Evolutionary conservation across 805 yeast genomes (phyloP).

Genomic region (Middelhovenomyces tepae): DNA sequence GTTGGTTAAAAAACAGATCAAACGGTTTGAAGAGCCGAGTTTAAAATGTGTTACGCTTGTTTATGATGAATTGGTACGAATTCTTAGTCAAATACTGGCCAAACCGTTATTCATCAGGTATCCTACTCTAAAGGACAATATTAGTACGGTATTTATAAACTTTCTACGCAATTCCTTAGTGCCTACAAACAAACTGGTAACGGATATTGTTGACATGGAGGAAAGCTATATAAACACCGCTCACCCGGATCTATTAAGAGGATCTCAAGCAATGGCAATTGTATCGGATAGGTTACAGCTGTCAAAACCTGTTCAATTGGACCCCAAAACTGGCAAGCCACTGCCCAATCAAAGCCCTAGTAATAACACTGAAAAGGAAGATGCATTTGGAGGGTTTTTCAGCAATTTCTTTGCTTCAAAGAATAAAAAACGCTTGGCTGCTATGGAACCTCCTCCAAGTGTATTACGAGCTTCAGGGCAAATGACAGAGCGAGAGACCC

Average conservation of each 20-base stretch:
- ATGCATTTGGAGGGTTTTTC: slow-evolving; percentile 70
- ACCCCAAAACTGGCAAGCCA: slow-evolving; percentile 90
- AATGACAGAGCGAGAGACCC: slow-evolving; percentile 88
- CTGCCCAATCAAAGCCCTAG: slow-evolving; percentile 31
- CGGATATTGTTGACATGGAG: slow-evolving; percentile 76
- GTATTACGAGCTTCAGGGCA: slow-evolving; percentile 84
- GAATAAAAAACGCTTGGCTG: slow-evolving; percentile 84
- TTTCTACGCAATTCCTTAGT: slow-evolving; percentile 69
- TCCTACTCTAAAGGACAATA: slow-evolving; percentile 85
- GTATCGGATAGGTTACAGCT: slow-evolving; percentile 79
- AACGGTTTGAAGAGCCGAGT: slow-evolving; percentile 89
- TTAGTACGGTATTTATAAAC: slow-evolving; percentile 70
- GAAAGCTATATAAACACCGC: slow-evolving; percentile 94
- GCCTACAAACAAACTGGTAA: slow-evolving; percentile 82
- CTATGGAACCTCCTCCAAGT: slow-evolving; percentile 95
- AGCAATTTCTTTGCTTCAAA: slow-evolving; percentile 91
- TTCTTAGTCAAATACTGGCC: slow-evolving; percentile 72
- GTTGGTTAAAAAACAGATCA: slow-evolving; percentile 83
- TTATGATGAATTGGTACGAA: slow-evolving; percentile 90
- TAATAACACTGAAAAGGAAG: slow-evolving; percentile 29
- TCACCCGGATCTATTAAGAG: slow-evolving; percentile 91
- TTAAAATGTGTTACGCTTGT: slow-evolving; percentile 82
- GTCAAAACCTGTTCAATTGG: slow-evolving; percentile 65
- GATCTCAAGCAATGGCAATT: slow-evolving; percentile 88
- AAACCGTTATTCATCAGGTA: slow-evolving; percentile 80